These are phyloP conservation scores for Prototheca cutis DNA, from an alignment of 163 green algal species.

Conservation along the genomic window DNA sequence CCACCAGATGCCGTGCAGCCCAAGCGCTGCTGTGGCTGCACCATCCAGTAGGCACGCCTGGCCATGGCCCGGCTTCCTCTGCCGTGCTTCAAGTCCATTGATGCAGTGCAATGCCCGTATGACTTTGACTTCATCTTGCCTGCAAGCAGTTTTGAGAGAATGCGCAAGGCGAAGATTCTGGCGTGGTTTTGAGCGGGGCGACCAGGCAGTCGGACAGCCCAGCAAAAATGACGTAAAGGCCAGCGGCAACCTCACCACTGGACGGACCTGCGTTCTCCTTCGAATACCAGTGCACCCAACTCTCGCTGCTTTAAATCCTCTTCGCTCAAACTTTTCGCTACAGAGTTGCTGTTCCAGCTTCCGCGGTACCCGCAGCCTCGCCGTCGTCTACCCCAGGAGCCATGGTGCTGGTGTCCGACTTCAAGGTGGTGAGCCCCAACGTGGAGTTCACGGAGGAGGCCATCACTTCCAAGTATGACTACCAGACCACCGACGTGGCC, in stretches of 20 bases:
- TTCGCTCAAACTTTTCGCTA: neutral
- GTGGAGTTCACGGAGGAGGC: constrained; percentile 67
- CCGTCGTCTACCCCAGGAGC: neutral
- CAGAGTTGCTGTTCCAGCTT: neutral
- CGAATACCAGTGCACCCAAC: no score
- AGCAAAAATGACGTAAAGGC: no score
- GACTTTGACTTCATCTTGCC: no score
- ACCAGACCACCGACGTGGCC: constrained; percentile 68
- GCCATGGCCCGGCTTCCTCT: neutral
- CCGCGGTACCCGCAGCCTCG: neutral
- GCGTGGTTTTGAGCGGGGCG: no score
- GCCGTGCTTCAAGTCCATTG: neutral
- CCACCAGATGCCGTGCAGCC: neutral
- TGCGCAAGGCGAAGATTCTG: no score
- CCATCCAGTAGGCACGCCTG: constrained; percentile 3
- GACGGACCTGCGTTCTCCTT: no score
- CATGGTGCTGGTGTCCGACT: constrained; percentile 68
- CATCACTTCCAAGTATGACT: constrained; percentile 81
- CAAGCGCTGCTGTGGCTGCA: neutral
- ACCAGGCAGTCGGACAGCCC: no score
- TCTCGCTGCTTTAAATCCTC: no score
- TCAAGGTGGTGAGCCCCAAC: constrained; percentile 73
- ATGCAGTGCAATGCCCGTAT: no score
- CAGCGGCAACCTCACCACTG: no score
- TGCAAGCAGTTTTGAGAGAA: no score